These are phyloP conservation scores for Solidago caesia DNA, from an alignment of 129 eudicot genomes.

Conservation along the genomic window DNA sequence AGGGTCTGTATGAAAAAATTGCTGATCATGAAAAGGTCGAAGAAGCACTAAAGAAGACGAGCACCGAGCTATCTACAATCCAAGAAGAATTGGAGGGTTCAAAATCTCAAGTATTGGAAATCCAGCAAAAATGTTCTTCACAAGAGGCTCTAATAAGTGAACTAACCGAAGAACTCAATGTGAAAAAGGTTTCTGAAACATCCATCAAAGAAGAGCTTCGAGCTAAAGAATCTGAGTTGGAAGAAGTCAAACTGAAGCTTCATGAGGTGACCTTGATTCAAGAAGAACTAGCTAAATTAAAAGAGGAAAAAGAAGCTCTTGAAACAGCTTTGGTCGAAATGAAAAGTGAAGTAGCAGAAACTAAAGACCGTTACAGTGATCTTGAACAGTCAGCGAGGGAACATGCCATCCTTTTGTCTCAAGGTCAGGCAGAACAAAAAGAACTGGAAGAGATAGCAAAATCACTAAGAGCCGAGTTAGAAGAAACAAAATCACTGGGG, in stretches of 20 bases:
- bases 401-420: conserved; percentile 55
- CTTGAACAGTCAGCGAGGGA: conserved; percentile 52
- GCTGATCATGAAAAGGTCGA: conserved; percentile 70
- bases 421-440: conserved; percentile 54
- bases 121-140: conserved; percentile 45
- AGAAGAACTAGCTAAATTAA: conserved; percentile 52
- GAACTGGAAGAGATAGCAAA: conserved; percentile 58
- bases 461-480: conserved; percentile 37
- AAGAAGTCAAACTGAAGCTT: conserved; percentile 55
- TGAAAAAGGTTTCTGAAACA: conserved; percentile 48
- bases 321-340: conserved; percentile 55
- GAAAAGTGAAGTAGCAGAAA: conserved; percentile 37
- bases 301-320: conserved; percentile 46
- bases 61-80: conserved; percentile 49
- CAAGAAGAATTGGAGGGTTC: conserved; percentile 58
- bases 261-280: conserved; percentile 30
- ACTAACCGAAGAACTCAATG: conserved; percentile 54
- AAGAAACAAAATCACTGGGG: conserved; percentile 48
- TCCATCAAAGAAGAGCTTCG: conserved; percentile 48
- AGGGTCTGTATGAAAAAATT: conserved; percentile 56
- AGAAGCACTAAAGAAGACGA: conserved; percentile 56
- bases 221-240: conserved; percentile 56
- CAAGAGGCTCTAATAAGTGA: conserved; percentile 52
- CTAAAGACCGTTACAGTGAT: conserved; percentile 54
- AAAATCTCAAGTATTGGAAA: conserved; percentile 47